Base-by-base conservation (phyloP, 139 green algal species). In the Desmodesmus armatus region DNA sequence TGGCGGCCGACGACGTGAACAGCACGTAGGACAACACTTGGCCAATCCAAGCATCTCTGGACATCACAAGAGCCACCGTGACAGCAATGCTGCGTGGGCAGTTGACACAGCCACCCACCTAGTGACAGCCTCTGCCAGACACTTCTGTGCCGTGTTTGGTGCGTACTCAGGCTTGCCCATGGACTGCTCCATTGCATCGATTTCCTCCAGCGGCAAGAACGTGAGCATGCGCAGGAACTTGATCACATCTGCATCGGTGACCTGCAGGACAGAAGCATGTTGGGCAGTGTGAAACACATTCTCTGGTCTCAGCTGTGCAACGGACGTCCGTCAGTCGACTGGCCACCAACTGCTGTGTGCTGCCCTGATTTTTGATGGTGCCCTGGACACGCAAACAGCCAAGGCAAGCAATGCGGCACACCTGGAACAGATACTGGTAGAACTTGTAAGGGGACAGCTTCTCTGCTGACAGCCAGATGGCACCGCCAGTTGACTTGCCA, bases 391-490 rank as follows among this genome's bases (percentile, higher is more conserved):
- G n/a, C n/a, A 13, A 58, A 58, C 13, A 58, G 13, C 13, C 47
- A 58, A 13, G 47, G 17, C 58, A 66, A 35, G 3, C 15, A 35
- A 11, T 35, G 2, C 17, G 43, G 0, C 81, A 4, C 92, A 82
- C 94, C 33, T 90, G 87, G 63, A 98, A 96, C 0, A 99, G 89
- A 80, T 97, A 94, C 92, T 99, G 96, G 89, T 99, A 99, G 85
- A 99, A 98, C 86, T 98, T 96, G 92, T 98, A 99, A 19, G 97
- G 96, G 0, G 94, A 98, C 43, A 99, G 92, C 87, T 94, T 96
- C 33, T 96, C 93, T 5, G 93, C 78, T 23, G 88, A 86, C 35
- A 99, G 93, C 96, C 96, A 98, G n/a, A 99, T 85, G 29, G 97
- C 97, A 15, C 97, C 97, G 33, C 88, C 90, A 78, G 96, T 96